A percentile compares a stretch with the other conserved stretches of the same genome.
Evolutionary conservation across 768 basidiomycete species (phyloP).

Genomic region (Xerocomellus dryophilus): DNA sequence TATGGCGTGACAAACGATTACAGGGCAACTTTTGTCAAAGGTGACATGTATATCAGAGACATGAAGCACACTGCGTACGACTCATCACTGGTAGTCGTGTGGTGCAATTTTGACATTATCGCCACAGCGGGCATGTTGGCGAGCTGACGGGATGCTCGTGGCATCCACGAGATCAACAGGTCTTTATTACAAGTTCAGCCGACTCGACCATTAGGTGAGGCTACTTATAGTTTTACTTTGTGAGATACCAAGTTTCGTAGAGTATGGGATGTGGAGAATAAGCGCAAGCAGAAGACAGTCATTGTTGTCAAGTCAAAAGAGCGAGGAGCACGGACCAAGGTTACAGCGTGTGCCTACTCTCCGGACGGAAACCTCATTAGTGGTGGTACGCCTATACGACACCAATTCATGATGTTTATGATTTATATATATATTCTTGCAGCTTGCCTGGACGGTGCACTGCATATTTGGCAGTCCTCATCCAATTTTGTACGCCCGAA

Average conservation of each 20-base stretch:
- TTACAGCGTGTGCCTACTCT: slow-evolving; percentile 84
- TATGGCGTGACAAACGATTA: slow-evolving; percentile 48
- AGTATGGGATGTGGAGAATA: slow-evolving; percentile 93
- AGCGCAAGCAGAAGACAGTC: slow-evolving; percentile 90
- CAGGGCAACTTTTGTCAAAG: slow-evolving; percentile 83
- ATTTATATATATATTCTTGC: slow-evolving; percentile 5
- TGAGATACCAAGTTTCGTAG: slow-evolving; percentile 38
- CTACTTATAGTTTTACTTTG: not conserved
- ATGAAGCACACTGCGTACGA: slow-evolving; percentile 97
- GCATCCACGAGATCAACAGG: slow-evolving; percentile 83
- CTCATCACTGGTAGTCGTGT: slow-evolving; percentile 7
- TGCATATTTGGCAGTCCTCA: slow-evolving; percentile 90
- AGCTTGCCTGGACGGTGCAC: slow-evolving; percentile 89
- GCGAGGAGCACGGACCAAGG: slow-evolving; percentile 88
- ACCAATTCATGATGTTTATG: not conserved
- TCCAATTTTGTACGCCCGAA: slow-evolving; percentile 94
- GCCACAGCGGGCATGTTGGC: slow-evolving; percentile 83
- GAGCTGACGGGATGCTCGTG: slow-evolving; percentile 88
- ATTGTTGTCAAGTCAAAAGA: slow-evolving; percentile 98
- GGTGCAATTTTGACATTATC: slow-evolving; percentile 4
- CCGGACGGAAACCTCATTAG: slow-evolving; percentile 86
- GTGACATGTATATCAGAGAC: slow-evolving; percentile 97
- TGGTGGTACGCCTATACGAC: slow-evolving; percentile 58
- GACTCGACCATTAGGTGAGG: slow-evolving; percentile 90
- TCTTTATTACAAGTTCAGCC: slow-evolving; percentile 90